Evolutionary conservation across 2,329 filamentous ascomycete genomes (phyloP).

Genomic region (Aspergillus flavus): DNA sequence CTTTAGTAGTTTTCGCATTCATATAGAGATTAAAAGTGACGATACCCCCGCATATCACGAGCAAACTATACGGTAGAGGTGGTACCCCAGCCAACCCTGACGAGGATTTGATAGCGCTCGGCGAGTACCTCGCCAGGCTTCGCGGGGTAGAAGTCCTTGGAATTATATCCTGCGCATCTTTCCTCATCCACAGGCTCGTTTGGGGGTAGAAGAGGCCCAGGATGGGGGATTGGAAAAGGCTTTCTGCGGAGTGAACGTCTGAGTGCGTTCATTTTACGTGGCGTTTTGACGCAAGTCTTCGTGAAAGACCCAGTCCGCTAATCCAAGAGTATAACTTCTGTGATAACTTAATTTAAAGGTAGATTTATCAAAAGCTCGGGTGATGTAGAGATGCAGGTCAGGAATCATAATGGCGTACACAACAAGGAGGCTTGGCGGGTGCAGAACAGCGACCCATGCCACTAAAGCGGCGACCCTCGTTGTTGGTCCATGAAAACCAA

Average conservation of each 20-base stretch:
- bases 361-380: background rate
- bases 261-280: background rate
- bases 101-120: slow-evolving; percentile 29
- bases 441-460: background rate
- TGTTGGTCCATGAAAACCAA: no score
- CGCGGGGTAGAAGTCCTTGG: slow-evolving; percentile 34
- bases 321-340: no score
- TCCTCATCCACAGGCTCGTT: slow-evolving; percentile 32
- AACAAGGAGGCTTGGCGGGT: background rate
- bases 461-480: background rate
- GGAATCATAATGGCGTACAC: no score
- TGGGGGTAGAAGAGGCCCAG: slow-evolving; percentile 25
- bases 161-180: slow-evolving; percentile 29
- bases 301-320: background rate
- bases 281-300: background rate
- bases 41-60: slow-evolving; percentile 33
- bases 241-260: slow-evolving; percentile 25
- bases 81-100: slow-evolving; percentile 35
- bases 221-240: slow-evolving; percentile 24
- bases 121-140: slow-evolving; percentile 33
- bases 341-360: background rate
- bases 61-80: slow-evolving; percentile 36
- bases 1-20: background rate
- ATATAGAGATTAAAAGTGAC: background rate
- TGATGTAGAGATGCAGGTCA: no score